Conservation (phyloP, 1,284 basidiomycete species). For the Trichosporon ovoides region DNA sequence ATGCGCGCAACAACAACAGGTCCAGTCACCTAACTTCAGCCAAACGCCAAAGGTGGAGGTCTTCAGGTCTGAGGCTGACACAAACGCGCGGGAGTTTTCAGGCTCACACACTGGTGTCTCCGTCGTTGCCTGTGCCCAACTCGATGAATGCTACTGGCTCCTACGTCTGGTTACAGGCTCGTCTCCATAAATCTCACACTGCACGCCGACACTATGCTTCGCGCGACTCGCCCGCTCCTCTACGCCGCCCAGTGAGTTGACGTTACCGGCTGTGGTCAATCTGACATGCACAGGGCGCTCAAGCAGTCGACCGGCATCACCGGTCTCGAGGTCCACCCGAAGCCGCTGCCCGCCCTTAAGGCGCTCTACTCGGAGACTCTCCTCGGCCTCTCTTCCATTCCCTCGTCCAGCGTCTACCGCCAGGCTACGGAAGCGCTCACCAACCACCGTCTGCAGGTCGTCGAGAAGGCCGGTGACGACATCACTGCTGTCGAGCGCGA, state of each 20-base stretch:
- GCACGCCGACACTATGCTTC: conserved; percentile 58
- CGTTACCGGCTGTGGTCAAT: not conserved
- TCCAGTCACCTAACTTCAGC: not conserved
- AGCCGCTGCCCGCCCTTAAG: conserved; percentile 72
- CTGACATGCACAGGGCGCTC: conserved; percentile 42
- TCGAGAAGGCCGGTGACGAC: conserved; percentile 65
- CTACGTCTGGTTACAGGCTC: not conserved
- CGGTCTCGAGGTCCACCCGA: conserved; percentile 51
- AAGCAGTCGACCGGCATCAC: conserved; percentile 76
- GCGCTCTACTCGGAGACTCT: conserved; percentile 77
- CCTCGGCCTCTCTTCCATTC: conserved; percentile 62
- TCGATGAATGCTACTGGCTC: not conserved
- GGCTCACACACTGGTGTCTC: conserved; percentile 11
- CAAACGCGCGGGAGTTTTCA: conserved; percentile 9
- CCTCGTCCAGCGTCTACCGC: conserved; percentile 77
- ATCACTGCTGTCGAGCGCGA: conserved; percentile 64
- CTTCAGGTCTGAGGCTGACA: not conserved
- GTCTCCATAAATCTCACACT: not conserved
- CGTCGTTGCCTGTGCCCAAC: not conserved
- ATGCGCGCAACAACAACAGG: not conserved
- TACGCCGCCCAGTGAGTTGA: conserved; percentile 38
- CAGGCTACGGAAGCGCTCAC: conserved; percentile 85
- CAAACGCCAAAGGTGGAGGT: not conserved
- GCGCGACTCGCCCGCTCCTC: conserved; percentile 65
- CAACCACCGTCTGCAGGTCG: conserved; percentile 69